Percentiles rank a stretch among this genome's conserved stretches.
Evolutionary conservation across 306 rosid genomes (phyloP).

Genomic region (Corylus americana): DNA sequence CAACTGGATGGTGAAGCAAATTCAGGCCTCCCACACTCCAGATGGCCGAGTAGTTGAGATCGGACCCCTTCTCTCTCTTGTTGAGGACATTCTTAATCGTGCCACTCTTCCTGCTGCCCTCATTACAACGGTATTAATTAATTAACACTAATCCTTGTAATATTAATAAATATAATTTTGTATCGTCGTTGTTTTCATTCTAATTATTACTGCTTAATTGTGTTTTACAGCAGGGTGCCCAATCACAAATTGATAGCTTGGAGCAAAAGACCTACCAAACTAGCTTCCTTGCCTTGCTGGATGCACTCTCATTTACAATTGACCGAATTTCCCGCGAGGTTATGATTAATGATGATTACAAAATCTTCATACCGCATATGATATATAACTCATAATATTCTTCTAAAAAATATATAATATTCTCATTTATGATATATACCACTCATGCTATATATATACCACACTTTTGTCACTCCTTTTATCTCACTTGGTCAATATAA

Average conservation of each 20-base stretch:
- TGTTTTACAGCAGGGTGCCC: constrained; percentile 34
- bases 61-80: constrained; percentile 51
- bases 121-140: constrained; percentile 30
- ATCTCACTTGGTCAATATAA: too few species aligned
- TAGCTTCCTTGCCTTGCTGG: constrained; percentile 35
- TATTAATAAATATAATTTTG: too few species aligned
- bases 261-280: constrained; percentile 39
- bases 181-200: too few species aligned
- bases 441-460: too few species aligned
- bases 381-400: too few species aligned
- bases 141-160: not conserved
- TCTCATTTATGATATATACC: too few species aligned
- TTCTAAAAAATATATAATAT: too few species aligned
- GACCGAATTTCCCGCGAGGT: constrained; percentile 65
- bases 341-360: not conserved
- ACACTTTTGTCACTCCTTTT: too few species aligned
- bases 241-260: constrained; percentile 24
- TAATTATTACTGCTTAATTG: not conserved
- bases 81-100: constrained; percentile 50
- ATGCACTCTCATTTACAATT: constrained; percentile 46
- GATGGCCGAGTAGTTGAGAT: constrained; percentile 48
- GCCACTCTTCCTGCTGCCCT: constrained; percentile 31
- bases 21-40: constrained; percentile 45
- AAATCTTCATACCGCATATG: too few species aligned
- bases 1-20: constrained; percentile 42